Conservation (phyloP, 1,284 basidiomycete species). For the Tylopilus orsonianus region DNA sequence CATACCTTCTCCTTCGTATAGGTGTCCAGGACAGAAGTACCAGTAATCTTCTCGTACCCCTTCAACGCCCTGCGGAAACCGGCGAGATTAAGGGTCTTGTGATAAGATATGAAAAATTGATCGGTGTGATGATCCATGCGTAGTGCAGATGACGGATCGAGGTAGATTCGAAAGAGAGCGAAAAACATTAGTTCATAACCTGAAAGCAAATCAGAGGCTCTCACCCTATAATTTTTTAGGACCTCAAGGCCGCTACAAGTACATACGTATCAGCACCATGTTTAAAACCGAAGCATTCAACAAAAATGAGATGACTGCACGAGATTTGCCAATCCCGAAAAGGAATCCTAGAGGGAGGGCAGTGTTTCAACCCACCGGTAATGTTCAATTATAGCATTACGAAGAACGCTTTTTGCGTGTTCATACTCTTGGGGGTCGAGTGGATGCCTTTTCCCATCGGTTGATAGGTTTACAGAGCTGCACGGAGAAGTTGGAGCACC, state of each 20-base stretch:
- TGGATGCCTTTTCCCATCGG: constrained; percentile 43
- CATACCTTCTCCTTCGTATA: constrained; percentile 75
- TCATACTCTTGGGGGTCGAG: constrained; percentile 78
- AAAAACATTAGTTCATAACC: too few relatives aligned
- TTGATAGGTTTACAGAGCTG: constrained; percentile 62
- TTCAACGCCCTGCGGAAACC: constrained; percentile 91
- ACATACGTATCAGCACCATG: constrained; percentile 15
- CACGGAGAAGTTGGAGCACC: constrained; percentile 35
- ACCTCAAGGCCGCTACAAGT: constrained; percentile 64
- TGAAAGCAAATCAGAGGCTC: constrained; percentile 32
- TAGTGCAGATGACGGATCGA: too few relatives aligned
- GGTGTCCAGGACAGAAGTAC: constrained; percentile 62
- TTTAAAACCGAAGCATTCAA: background rate
- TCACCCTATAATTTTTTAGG: constrained; percentile 83
- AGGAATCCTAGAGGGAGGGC: background rate
- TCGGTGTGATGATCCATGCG: too few relatives aligned
- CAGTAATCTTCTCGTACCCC: constrained; percentile 89
- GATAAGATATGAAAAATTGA: background rate
- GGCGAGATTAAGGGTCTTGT: constrained; percentile 80
- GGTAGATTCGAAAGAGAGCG: too few relatives aligned
- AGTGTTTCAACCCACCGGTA: constrained; percentile 56
- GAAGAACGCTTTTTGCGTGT: constrained; percentile 71
- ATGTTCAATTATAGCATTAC: constrained; percentile 29
- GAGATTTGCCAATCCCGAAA: background rate
- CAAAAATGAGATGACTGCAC: background rate